A percentile compares a stretch with the other conserved stretches of the same genome.
These are phyloP conservation scores for Tulasnella sp. DNA, from an alignment of 768 basidiomycete genomes.

Conservation along the genomic window DNA sequence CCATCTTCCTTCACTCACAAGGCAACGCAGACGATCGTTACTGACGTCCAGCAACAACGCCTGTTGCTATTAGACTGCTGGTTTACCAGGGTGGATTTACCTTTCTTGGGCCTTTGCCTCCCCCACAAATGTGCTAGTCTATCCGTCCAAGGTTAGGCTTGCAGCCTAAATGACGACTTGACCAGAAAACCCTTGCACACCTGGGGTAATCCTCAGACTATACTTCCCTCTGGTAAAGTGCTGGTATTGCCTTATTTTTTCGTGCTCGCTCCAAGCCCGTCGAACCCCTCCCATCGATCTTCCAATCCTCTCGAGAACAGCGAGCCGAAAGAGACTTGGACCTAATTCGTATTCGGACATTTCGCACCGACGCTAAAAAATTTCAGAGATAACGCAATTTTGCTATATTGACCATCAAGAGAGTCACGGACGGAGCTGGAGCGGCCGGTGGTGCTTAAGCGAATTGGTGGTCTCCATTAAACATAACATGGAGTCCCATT, in stretches of 20 bases:
- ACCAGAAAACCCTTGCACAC: background rate
- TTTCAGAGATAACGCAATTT: constrained; percentile 16
- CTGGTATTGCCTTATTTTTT: background rate
- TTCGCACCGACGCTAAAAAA: constrained; percentile 1
- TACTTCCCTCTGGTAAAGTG: background rate
- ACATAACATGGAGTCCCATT: constrained; percentile 4
- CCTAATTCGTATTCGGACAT: background rate
- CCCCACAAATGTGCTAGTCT: background rate
- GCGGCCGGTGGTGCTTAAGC: background rate
- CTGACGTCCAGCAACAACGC: background rate
- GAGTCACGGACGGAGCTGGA: constrained; percentile 11
- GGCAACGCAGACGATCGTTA: background rate
- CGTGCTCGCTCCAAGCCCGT: background rate
- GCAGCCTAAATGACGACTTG: constrained; percentile 4
- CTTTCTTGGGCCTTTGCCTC: constrained; percentile 18
- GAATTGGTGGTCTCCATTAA: background rate
- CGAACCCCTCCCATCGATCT: background rate
- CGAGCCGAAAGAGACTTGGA: constrained; percentile 10
- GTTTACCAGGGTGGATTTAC: constrained; percentile 1
- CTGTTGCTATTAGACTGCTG: constrained; percentile 13
- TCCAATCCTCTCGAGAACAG: constrained; percentile 1
- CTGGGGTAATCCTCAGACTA: constrained; percentile 17
- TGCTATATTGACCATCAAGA: background rate
- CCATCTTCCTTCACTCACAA: background rate
- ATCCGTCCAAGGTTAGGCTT: constrained; percentile 17